These are phyloP conservation scores for Mycena citricolor DNA, from an alignment of 1,284 basidiomycete genomes.

Conservation along the genomic window DNA sequence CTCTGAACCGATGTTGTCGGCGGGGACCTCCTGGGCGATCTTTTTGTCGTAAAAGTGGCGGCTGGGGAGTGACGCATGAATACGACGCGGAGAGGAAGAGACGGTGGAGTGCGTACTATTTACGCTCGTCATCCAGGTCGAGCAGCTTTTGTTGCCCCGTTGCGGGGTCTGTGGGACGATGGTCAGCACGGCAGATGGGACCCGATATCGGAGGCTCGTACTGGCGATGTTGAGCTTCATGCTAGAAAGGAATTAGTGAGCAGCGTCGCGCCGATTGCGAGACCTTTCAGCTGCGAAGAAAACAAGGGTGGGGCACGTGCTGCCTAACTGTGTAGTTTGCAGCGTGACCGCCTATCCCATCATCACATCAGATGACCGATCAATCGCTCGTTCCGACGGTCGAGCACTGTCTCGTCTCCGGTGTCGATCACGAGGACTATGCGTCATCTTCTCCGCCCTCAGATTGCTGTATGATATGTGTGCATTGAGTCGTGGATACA, in stretches of 20 bases:
- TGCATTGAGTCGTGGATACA: too few relatives aligned
- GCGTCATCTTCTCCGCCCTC: too few relatives aligned
- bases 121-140: conserved; percentile 90
- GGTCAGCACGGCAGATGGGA: conserved; percentile 20
- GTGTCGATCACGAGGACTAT: too few relatives aligned
- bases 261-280: conserved; percentile 12
- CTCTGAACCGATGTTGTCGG: conserved; percentile 91
- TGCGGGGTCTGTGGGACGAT: conserved; percentile 70
- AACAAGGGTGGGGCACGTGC: neutral
- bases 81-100: neutral
- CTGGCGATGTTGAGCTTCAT: conserved; percentile 99
- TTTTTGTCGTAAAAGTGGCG: conserved; percentile 97
- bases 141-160: conserved; percentile 97
- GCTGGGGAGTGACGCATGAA: conserved; percentile 39
- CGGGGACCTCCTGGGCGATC: conserved; percentile 93
- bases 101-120: conserved; percentile 48
- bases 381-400: too few relatives aligned
- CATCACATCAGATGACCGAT: too few relatives aligned
- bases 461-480: too few relatives aligned
- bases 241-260: conserved; percentile 14
- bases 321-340: neutral
- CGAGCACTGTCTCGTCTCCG: too few relatives aligned
- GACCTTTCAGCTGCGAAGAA: conserved; percentile 10
- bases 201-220: conserved; percentile 42
- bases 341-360: too few relatives aligned